Base-by-base conservation (phyloP, 179 eudicot species). In the Beta macrorhiza region DNA sequence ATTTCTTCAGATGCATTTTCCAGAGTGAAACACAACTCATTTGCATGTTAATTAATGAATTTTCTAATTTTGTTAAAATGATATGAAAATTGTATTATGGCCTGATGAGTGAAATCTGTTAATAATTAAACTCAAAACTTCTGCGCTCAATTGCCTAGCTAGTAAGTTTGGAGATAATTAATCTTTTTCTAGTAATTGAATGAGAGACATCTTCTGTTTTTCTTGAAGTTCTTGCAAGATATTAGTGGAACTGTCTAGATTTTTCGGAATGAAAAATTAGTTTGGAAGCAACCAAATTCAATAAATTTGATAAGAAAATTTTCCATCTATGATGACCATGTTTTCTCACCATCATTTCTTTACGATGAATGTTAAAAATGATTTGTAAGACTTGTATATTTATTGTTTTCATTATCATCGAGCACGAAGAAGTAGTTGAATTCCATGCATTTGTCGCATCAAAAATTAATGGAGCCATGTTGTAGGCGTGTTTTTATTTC, bases 1-100 rank as follows among this genome's bases (percentile, higher is more conserved):
- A 93, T 86, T 71, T 93, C 94, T 71, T 86, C 90, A 44, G 95
- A 88, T 82, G 98, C 98, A 87, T 74, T 87, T 75, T 89, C 90
- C 87, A 95, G 87, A 79, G 87, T 85, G 75, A 83, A 82, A 70
- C 91, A 80, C 87, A 95, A 67, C 77, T 85, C 93, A 89, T 95
- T 93, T 51, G 97, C 91, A 79, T 77, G 84, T 70, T 90, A 72
- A 92, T 80, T 51, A 95, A 82, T 70, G 81, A 83, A 75, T 76
- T 90, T 84, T 95, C 98, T 93, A 90, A 74, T 67, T 79, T 29
- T 68, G n/a, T 72, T 6, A 42, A 70, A 2, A 51, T 32, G 57
- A 47, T 83, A 49, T 58, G 58, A 73, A 51, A 22, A 37, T 17
- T 69, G 3, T 4, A 42, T 52, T 37, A 22, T 32, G 19, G 44